Conservation (phyloP, 345 rosid species). For the Kernera saxatilis region DNA sequence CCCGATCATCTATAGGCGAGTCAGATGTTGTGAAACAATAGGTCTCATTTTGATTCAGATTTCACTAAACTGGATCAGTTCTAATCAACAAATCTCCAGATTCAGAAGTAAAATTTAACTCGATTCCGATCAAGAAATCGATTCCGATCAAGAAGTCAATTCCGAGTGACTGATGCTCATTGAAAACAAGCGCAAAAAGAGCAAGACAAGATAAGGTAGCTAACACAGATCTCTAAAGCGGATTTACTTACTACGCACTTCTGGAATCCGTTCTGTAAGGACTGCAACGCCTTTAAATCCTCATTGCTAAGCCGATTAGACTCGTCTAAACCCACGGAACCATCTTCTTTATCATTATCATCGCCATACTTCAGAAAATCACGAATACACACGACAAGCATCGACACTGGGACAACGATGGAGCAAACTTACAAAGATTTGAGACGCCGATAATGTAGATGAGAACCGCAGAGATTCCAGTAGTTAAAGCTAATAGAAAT, state of each 20-base stretch:
- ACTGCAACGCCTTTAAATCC: conserved; percentile 64
- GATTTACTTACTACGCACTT: conserved; percentile 77
- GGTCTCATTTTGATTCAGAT: background rate
- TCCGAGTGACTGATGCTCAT: background rate
- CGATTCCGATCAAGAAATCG: background rate
- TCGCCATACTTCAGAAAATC: background rate
- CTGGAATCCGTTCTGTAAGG: conserved; percentile 56
- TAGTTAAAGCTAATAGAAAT: conserved; percentile 51
- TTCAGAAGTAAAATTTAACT: background rate
- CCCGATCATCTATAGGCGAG: background rate
- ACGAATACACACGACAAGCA: background rate
- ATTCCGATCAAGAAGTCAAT: background rate
- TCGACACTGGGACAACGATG: background rate
- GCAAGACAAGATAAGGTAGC: background rate
- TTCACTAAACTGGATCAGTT: background rate
- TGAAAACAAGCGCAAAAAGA: background rate
- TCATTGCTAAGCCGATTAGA: conserved; percentile 47
- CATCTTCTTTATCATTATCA: conserved; percentile 12
- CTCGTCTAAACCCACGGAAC: conserved; percentile 42
- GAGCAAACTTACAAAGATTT: conserved; percentile 42
- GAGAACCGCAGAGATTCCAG: conserved; percentile 69
- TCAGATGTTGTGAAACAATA: background rate
- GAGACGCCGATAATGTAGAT: conserved; percentile 79
- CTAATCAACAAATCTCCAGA: background rate
- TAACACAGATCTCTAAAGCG: background rate